These are phyloP conservation scores for Boletus rex-veris DNA, from an alignment of 768 basidiomycete species.

Conservation along the genomic window DNA sequence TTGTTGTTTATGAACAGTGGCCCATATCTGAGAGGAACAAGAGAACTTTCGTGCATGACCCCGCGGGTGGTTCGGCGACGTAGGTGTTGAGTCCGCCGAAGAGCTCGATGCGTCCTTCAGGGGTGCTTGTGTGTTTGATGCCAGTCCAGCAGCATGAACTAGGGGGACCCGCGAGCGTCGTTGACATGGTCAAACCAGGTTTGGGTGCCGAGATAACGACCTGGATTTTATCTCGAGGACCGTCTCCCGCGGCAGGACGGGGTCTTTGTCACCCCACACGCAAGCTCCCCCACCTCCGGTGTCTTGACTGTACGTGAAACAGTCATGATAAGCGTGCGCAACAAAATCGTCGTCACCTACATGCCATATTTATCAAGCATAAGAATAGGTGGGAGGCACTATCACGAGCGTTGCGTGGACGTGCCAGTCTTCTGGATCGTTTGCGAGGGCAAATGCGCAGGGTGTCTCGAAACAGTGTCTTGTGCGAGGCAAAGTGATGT, in stretches of 20 bases:
- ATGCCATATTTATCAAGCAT: neutral
- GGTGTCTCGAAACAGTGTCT: constrained; percentile 66
- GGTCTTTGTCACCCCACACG: neutral
- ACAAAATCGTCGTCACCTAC: neutral
- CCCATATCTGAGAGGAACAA: constrained; percentile 56
- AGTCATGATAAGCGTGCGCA: neutral
- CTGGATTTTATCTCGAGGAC: neutral
- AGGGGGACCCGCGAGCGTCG: constrained; percentile 39
- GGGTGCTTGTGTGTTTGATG: constrained; percentile 47
- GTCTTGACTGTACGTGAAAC: neutral
- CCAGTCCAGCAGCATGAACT: constrained; percentile 47
- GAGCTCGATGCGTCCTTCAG: constrained; percentile 40
- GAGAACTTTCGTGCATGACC: constrained; percentile 41
- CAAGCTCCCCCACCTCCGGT: neutral
- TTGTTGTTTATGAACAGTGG: constrained; percentile 53
- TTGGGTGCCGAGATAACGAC: neutral
- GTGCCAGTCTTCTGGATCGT: constrained; percentile 33
- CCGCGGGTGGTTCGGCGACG: constrained; percentile 43
- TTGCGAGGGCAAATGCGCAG: no score
- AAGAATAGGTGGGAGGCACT: no score
- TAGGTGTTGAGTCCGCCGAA: constrained; percentile 54
- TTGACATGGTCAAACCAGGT: constrained; percentile 9
- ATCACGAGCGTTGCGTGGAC: no score
- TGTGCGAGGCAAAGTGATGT: constrained; percentile 12
- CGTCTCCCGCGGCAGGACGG: no score